These are phyloP conservation scores for Venturiaceae sp. DNA, from an alignment of 2,329 filamentous ascomycete species.

Conservation along the genomic window DNA sequence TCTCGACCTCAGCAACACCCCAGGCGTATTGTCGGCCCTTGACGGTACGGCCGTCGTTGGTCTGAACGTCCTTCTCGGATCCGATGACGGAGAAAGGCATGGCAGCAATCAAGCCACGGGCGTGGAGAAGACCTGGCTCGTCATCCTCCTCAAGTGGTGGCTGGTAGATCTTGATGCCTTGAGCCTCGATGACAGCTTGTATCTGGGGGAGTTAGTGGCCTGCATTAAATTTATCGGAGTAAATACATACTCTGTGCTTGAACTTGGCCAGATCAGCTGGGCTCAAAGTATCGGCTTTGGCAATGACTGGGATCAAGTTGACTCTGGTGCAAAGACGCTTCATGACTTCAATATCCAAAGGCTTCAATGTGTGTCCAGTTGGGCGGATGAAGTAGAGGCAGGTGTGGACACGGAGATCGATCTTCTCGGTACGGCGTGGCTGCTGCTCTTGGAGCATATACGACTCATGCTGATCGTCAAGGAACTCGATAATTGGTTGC, in stretches of 20 bases:
- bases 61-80: conserved; percentile 98
- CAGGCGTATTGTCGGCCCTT: conserved; percentile 99
- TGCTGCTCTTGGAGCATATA: conserved; percentile 99
- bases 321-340: conserved; percentile 97
- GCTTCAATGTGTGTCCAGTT: conserved; percentile 96
- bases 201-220: conserved; percentile 47
- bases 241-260: conserved; percentile 73
- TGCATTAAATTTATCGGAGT: conserved; percentile 17
- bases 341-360: conserved; percentile 99
- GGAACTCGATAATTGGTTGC: conserved; percentile 99
- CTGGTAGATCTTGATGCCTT: conserved; percentile 99
- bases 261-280: conserved; percentile 84
- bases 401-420: conserved; percentile 95
- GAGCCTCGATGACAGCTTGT: conserved; percentile 88
- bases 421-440: conserved; percentile 95
- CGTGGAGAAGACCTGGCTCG: conserved; percentile 89
- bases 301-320: conserved; percentile 96
- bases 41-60: conserved; percentile 86
- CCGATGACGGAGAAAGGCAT: conserved; percentile 99
- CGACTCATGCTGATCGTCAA: conserved; percentile 99
- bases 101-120: conserved; percentile 85
- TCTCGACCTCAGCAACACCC: conserved; percentile 99
- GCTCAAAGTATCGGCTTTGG: conserved; percentile 97
- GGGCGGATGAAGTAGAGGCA: conserved; percentile 99
- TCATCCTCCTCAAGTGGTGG: conserved; percentile 97